Base-by-base conservation (phyloP, 192 early-diverging fungal species). In the Rhizophagus sp. region DNA sequence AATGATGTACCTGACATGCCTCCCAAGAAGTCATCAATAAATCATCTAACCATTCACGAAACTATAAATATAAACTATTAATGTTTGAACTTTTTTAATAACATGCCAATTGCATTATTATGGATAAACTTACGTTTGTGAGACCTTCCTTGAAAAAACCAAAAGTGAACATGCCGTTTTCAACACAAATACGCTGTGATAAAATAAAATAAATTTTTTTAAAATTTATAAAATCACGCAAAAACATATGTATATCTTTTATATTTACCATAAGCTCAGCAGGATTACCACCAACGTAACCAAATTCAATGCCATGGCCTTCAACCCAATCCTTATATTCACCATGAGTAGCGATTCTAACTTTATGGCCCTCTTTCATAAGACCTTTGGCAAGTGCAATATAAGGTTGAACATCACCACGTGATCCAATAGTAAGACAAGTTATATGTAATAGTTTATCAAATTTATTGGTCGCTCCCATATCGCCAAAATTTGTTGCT, bases 361-460 rank as follows among this genome's bases (percentile, higher is more conserved):
- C 90, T 11, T 73, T 80, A 72, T 94, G 91, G 8, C 92, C 92
- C 50, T 91, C 86, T 49, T 84, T 82, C 82, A 87, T 87, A 22
- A 94, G 73, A 13, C 86, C 84, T 78, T 93, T 93, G 80, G 92
- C 88, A 2, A 93, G 88, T 5, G 92, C 91, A 83, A 94, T 88
- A 33, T 85, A 85, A 27, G 71, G 71, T 36, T 94, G 93, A 11
- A 94, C 91, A 84, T 94, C 93, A 4, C 93, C 93, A 66, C 93
- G 88, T 36, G 91, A 90, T 30, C 93, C 93, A 79, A 94, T 91
- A 3, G 93, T 94, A 44, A 93, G 70, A 62, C 86, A 90, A 4
- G 93, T 93, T 52, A 94, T 87, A 34, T 88, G 92, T 68, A 92
- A 78, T 15, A 89, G 81, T 22, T 82, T 80, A 9, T 85, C 82